These are phyloP conservation scores for Phaeosphaeriaceae sp. DNA, from an alignment of 2,329 filamentous ascomycete genomes.

Conservation along the genomic window DNA sequence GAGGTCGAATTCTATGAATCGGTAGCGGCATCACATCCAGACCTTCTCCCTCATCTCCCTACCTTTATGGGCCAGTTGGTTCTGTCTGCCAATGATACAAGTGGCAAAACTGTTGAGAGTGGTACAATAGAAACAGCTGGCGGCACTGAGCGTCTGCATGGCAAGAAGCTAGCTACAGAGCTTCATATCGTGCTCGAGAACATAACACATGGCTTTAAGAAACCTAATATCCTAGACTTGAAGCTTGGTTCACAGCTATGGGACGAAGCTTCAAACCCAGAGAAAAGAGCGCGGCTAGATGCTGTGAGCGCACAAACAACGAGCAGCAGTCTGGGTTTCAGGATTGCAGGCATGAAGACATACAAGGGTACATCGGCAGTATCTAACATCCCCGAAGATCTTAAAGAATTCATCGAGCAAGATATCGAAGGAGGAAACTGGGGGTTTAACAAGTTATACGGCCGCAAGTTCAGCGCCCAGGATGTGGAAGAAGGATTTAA, in stretches of 20 bases:
- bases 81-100: constrained; percentile 51
- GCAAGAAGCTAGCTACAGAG: constrained; percentile 74
- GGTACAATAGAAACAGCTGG: constrained; percentile 36
- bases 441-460: constrained; percentile 71
- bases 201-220: constrained; percentile 77
- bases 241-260: constrained; percentile 88
- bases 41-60: constrained; percentile 82
- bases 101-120: constrained; percentile 27
- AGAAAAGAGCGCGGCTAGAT: constrained; percentile 66
- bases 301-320: constrained; percentile 66
- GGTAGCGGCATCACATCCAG: constrained; percentile 67
- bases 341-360: constrained; percentile 70
- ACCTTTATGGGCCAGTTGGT: constrained; percentile 80
- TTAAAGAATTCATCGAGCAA: constrained; percentile 42
- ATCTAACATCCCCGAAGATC: constrained; percentile 26
- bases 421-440: constrained; percentile 61
- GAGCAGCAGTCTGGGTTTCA: constrained; percentile 65
- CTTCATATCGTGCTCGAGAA: constrained; percentile 86
- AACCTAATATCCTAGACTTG: constrained; percentile 89
- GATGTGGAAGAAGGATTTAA: constrained; percentile 65
- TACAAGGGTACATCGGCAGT: constrained; percentile 49
- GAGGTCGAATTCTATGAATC: constrained; percentile 92
- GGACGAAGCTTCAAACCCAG: constrained; percentile 70
- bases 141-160: constrained; percentile 53
- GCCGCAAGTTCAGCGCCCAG: constrained; percentile 61